Evolutionary conservation across 768 basidiomycete species (phyloP), one percentile per base, ranked within the genome.

Genomic region (Coprinopsis sp.): DNA sequence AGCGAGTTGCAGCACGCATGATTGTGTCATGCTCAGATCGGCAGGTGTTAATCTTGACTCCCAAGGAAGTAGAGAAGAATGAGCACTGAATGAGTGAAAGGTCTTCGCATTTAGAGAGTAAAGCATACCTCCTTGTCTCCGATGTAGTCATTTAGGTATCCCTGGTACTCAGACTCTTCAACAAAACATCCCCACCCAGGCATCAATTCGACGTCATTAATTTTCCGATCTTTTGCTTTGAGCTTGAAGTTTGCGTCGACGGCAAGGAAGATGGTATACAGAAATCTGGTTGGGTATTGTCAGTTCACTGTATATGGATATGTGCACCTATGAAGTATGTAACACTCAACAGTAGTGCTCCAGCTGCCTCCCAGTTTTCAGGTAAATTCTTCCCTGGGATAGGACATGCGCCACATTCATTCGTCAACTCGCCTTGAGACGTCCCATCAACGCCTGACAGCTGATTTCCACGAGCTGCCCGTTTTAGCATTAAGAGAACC

Each of bases 331-430:
- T 13, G 33, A 19, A 13, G 12, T 40, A 6, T 29, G 7, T 14
- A 13, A n/a, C 27, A 4, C 7, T 33, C 14, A 11, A 37, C 67
- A 19, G 50, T 50, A 1, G 40, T 36, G 0, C 57, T 58, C 1
- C 68, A 42, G 63, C 0, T 61, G 60, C 1, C n/a, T n/a, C n/a
- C n/a, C n/a, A n/a, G n/a, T n/a, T n/a, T n/a, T n/a, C n/a, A n/a
- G n/a, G n/a, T n/a, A n/a, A n/a, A n/a, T n/a, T n/a, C n/a, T n/a
- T n/a, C n/a, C n/a, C n/a, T n/a, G n/a, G n/a, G n/a, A n/a, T n/a
- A n/a, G 68, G 70, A 48, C 70, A 71, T 3, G 65, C 64, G 2
- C 63, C 63, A 40, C 67, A 70, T 3, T 51, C 46, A 3, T 68
- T 49, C 0, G 60, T 60, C 11, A 59, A 54, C 46, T 60, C 58